Evolutionary conservation across 768 basidiomycete genomes (phyloP), one percentile per base, ranked within the genome.

Genomic region (Chlorophyllum brunneum): DNA sequence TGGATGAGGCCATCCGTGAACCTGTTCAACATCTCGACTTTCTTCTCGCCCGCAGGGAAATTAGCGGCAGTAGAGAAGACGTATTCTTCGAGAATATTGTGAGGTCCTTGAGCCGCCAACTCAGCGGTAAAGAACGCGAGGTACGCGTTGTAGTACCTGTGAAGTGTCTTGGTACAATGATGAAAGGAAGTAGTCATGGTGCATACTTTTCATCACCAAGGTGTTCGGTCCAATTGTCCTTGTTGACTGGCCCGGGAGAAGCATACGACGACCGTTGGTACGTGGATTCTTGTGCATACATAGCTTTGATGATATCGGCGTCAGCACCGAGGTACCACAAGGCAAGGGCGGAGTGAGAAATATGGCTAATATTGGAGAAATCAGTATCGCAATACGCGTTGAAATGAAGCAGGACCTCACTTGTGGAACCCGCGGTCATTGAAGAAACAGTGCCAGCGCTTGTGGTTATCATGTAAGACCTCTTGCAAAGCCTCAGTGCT

Each of bases 301-400:
- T 72, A 9, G 67, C 67, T 24, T 64, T 53, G 5, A 81, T 66
- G 26, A 71, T 61, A 20, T 64, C 55, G 1, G 61, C 62, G 54
- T 73, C 67, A 0, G 78, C 85, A 1, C 87, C 87, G 7, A 89
- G 63, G 0, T 74, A 72, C 70, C 81, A 88, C 1, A 82, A 72
- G 5, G 83, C 81, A 20, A 85, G 64, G 16, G 78, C 57, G 16
- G 79, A 78, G 56, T 87, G 84, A 5, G 79, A 68, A 26, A 75
- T 67, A 66, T 87, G 86, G 57, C 67, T 74, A 44, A 4, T 4
- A 36, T n/a, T n/a, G n/a, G n/a, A n/a, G n/a, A n/a, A n/a, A n/a
- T n/a, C n/a, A n/a, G n/a, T n/a, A n/a, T n/a, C n/a, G n/a, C n/a
- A 41, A 45, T 10, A 22, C 11, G 10, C 16, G n/a, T 10, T 18